These are phyloP conservation scores for Entomophthora muscae DNA, from an alignment of 371 early-diverging fungal genomes.

Conservation along the genomic window DNA sequence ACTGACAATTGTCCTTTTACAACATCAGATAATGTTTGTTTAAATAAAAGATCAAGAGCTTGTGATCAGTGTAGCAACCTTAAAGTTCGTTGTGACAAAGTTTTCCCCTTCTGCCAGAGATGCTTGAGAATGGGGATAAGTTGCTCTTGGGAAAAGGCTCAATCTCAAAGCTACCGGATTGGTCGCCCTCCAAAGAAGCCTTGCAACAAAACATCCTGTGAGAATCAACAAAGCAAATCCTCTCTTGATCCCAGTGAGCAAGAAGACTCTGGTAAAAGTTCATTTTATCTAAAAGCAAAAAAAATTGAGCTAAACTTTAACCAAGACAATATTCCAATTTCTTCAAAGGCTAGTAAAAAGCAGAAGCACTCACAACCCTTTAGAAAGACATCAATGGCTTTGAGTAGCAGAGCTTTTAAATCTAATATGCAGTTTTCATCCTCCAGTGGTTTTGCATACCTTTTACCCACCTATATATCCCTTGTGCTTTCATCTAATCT, in stretches of 20 bases:
- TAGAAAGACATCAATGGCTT: neutral
- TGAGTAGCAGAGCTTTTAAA: neutral
- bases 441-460: neutral
- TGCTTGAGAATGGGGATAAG: neutral
- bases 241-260: neutral
- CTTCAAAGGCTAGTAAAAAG: neutral
- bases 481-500: neutral
- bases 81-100: neutral
- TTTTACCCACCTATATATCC: neutral
- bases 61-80: neutral
- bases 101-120: neutral
- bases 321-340: neutral
- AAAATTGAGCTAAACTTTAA: neutral
- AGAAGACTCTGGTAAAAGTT: neutral
- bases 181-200: slow-evolving; percentile 5
- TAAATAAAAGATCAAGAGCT: slow-evolving; percentile 5
- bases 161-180: neutral
- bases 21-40: too few relatives aligned
- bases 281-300: neutral
- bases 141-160: slow-evolving; percentile 1
- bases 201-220: neutral
- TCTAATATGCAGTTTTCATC: neutral
- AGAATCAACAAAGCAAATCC: neutral
- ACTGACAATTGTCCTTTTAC: too few relatives aligned
- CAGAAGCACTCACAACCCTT: neutral